Evolutionary conservation across 805 yeast genomes (phyloP).

Genomic region (Suhomyces kilbournensis): DNA sequence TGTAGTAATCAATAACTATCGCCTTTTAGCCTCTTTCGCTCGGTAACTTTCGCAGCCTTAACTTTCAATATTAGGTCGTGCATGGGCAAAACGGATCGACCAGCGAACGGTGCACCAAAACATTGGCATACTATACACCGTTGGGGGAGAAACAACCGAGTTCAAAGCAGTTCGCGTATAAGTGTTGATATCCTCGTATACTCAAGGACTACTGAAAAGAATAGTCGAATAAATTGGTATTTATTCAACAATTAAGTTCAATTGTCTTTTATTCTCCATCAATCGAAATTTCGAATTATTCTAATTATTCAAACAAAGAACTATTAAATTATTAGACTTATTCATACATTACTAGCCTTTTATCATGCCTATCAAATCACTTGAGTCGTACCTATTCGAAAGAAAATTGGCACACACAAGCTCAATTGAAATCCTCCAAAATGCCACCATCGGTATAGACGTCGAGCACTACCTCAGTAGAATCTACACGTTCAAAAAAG

Average conservation of each 20-base stretch:
- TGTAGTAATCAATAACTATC: too few relatives aligned
- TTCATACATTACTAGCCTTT: background rate
- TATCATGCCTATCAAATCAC: conserved; percentile 47
- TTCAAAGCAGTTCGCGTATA: background rate
- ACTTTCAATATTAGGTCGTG: background rate
- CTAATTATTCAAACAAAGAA: too few relatives aligned
- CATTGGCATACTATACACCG: background rate
- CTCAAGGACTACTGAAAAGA: too few relatives aligned
- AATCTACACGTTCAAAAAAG: conserved; percentile 59
- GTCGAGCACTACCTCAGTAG: conserved; percentile 74
- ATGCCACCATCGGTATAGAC: conserved; percentile 77
- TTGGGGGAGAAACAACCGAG: background rate
- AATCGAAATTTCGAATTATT: too few relatives aligned
- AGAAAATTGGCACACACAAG: conserved; percentile 57
- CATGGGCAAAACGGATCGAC: background rate
- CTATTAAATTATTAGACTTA: too few relatives aligned
- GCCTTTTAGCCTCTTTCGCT: too few relatives aligned
- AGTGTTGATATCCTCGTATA: too few relatives aligned
- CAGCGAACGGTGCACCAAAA: background rate
- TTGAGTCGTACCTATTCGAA: conserved; percentile 69
- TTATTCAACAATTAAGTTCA: too few relatives aligned
- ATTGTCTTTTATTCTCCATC: too few relatives aligned
- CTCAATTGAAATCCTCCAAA: conserved; percentile 62
- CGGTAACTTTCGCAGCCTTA: background rate
- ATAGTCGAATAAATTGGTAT: too few relatives aligned